Percentiles rank a stretch among this genome's conserved stretches.
phyloP scores from a whole-genome alignment of 495 filamentous ascomycete species.

The Neurospora tetrasperma region DNA sequence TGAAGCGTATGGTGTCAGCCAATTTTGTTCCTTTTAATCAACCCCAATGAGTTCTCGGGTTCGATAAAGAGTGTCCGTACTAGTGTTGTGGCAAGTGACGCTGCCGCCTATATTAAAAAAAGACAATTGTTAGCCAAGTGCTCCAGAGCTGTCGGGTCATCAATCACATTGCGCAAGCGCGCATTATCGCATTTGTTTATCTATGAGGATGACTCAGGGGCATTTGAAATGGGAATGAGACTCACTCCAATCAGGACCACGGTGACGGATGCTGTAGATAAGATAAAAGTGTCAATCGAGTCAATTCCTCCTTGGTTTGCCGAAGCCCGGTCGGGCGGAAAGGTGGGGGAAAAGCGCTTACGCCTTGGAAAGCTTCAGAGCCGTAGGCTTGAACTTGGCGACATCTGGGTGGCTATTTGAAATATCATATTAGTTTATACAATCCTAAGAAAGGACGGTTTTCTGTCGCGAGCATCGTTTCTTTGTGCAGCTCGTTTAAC shows the following conservation, averaged over 20 bases:
- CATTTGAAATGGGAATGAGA: slow-evolving; percentile 7
- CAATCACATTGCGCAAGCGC: background rate
- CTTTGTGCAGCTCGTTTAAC: background rate
- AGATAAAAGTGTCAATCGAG: slow-evolving; percentile 33
- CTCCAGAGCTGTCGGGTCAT: background rate
- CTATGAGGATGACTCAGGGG: slow-evolving; percentile 14
- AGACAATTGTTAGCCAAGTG: slow-evolving; percentile 11
- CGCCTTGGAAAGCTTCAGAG: slow-evolving; percentile 92
- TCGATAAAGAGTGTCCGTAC: slow-evolving; percentile 35
- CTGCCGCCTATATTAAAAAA: slow-evolving; percentile 65
- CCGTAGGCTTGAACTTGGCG: slow-evolving; percentile 90
- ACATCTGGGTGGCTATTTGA: slow-evolving; percentile 80
- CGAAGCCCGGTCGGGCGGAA: background rate
- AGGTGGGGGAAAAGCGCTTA: slow-evolving; percentile 37
- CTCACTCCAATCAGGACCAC: slow-evolving; percentile 99
- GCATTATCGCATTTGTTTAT: slow-evolving; percentile 9
- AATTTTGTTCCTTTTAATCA: background rate
- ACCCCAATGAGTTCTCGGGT: background rate
- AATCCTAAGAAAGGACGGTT: background rate
- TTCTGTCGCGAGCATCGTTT: background rate
- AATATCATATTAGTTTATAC: slow-evolving; percentile 4
- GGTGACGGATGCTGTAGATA: slow-evolving; percentile 69
- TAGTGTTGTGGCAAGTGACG: slow-evolving; percentile 77
- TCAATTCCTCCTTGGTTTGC: background rate
- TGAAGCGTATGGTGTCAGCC: slow-evolving; percentile 12